Percentiles rank a stretch among this genome's conserved stretches.
Conservation (phyloP, 345 rosid genomes). For the Gynandropsis gynandra region DNA sequence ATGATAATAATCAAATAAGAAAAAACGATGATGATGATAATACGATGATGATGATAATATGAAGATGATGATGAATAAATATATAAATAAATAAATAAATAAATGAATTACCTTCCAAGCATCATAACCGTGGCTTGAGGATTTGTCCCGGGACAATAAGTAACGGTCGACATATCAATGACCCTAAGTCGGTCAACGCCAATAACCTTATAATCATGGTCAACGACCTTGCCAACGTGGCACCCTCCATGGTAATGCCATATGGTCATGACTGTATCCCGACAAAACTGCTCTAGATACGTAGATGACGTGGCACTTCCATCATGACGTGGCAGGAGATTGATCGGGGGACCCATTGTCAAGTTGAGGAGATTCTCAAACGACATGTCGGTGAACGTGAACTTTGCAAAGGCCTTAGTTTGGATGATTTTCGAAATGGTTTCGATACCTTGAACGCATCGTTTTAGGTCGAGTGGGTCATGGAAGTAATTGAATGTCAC, state of each 20-base stretch:
- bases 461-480: conserved; percentile 43
- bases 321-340: conserved; percentile 52
- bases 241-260: conserved; percentile 98
- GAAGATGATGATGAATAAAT: not conserved
- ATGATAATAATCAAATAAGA: not conserved
- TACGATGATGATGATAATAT: too few relatives aligned
- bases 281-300: conserved; percentile 52
- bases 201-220: conserved; percentile 52
- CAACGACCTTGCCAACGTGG: conserved; percentile 69
- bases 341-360: conserved; percentile 49
- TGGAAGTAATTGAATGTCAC: conserved; percentile 68
- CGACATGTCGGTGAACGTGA: conserved; percentile 28
- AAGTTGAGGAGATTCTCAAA: conserved; percentile 35
- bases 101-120: conserved; percentile 73
- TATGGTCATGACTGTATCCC: conserved; percentile 76
- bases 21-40: too few relatives aligned
- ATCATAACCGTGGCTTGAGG: conserved; percentile 98
- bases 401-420: conserved; percentile 42
- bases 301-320: conserved; percentile 40
- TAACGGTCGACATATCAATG: conserved; percentile 75
- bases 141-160: conserved; percentile 74
- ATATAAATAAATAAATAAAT: not conserved
- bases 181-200: conserved; percentile 60
- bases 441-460: conserved; percentile 53
- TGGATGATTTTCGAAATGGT: conserved; percentile 44